Base-by-base conservation (phyloP, 345 rosid genomes). In the Eucalyptus pauciflora region DNA sequence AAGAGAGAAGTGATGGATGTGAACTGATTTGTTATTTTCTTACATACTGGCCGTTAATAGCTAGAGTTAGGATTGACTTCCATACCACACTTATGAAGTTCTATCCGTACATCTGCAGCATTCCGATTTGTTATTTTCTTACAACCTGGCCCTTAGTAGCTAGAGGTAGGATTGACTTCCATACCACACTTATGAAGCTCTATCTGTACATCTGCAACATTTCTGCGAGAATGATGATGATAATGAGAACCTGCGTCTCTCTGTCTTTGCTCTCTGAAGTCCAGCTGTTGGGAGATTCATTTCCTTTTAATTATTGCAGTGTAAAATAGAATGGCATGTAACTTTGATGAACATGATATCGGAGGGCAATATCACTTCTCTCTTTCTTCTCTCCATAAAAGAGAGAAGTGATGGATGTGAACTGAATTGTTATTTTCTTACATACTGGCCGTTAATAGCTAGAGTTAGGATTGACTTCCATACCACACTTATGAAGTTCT, bases 291-390 rank as follows among this genome's bases (percentile, higher is more conserved):
- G 27, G 50, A n/a, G 50, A 52, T 86, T 51, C 25, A 7, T 86
- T 58, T 87, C 69, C 85, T 88, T 85, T n/a, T 86, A 33, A 13
- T 56, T 31, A n/a, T 37, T 58, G 48, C 37, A 60, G 51, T 52
- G 49, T 45, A 76, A 31, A 43, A 50, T 52, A 37, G 60, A 60
- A 58, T 45, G 50, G 29, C 29, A 43, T 41, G 46, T 10, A 50
- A 76, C 37, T 71, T 64, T 48, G 2, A 31, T n/a, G 50, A 56
- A 56, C 6, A 15, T 71, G 89, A 88, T 51, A 18, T 45, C 87
- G 89, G 94, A 98, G 99, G 96, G 99, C 97, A 27, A 95, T 10
- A 10, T 56, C 62, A 56, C 62, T 22, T 56, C 13, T 18, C 58
- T 52, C 24, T 52, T 52, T 52, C 24, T 52, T 52, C 58, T 71